phyloP scores from a whole-genome alignment of 768 basidiomycete genomes.

The Kwoniella europaea region DNA sequence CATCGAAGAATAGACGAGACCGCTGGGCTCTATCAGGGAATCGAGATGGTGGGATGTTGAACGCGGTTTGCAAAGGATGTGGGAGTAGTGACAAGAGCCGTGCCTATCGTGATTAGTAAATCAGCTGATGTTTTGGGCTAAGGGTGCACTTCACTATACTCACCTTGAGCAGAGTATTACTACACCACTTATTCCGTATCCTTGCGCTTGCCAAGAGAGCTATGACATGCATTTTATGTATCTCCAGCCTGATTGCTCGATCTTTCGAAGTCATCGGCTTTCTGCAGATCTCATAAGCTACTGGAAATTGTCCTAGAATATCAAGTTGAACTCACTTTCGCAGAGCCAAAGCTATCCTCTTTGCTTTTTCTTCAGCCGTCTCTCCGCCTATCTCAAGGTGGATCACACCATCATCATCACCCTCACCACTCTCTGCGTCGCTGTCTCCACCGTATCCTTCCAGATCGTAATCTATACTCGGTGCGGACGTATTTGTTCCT shows the following conservation, averaged over 20 bases:
- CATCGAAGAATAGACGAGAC: slow-evolving; percentile 84
- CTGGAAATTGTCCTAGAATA: neutral
- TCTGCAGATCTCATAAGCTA: slow-evolving; percentile 18
- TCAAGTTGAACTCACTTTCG: slow-evolving; percentile 40
- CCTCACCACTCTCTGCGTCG: slow-evolving; percentile 32
- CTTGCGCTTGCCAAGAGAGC: slow-evolving; percentile 75
- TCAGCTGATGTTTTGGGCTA: neutral
- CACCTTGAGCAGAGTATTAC: slow-evolving; percentile 82
- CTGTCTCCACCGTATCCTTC: slow-evolving; percentile 30
- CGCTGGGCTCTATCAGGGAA: slow-evolving; percentile 79
- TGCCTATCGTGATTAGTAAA: slow-evolving; percentile 64
- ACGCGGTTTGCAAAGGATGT: slow-evolving; percentile 75
- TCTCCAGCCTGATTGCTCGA: slow-evolving; percentile 73
- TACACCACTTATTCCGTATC: slow-evolving; percentile 80
- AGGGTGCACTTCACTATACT: slow-evolving; percentile 42
- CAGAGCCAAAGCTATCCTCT: slow-evolving; percentile 42
- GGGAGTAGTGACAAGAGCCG: slow-evolving; percentile 86
- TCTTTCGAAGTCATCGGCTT: slow-evolving; percentile 62
- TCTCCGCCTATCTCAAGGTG: slow-evolving; percentile 49
- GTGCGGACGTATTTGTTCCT: slow-evolving; percentile 31
- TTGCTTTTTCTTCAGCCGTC: slow-evolving; percentile 50
- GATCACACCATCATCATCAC: slow-evolving; percentile 40
- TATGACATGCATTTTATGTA: slow-evolving; percentile 88
- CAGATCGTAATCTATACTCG: slow-evolving; percentile 41
- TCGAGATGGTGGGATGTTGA: slow-evolving; percentile 77